Base-by-base conservation (phyloP, 2,329 filamentous ascomycete species). In the Elsinoe ampelina region DNA sequence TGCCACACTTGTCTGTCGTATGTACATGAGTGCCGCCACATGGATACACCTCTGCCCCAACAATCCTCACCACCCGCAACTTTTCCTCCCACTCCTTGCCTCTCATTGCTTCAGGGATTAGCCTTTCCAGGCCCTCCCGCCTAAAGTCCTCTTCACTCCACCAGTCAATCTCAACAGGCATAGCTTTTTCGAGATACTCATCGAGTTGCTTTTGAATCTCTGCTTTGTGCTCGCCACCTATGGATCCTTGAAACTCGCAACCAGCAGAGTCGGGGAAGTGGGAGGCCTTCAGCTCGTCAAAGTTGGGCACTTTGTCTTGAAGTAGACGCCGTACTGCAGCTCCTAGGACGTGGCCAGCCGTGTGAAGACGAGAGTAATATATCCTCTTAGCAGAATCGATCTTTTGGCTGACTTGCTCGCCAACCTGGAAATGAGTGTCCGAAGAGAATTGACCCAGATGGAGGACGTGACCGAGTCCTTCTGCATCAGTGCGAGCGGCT, bases 21-120 rank as follows among this genome's bases (percentile, higher is more conserved):
- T 78, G 73, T 2, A 89, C 85, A 72, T 89, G 86, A 22, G 86
- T 89, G 0, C 86, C 86, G 6, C 86, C 86, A 67, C 86, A 89
- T 1, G 86, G 85, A 72, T 89, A 89, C 22, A 78, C 78, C 62
- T 85, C 86, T 0, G 80, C 78, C 0, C 84, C 85, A 0, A 81
- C 79, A 59, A 89, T 86, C 58, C 81, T 78, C 20, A 89, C 85
- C 0, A 88, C 83, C 7, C 86, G 74, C 32, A 84, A 81, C 66
- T 80, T 82, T 62, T 79, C 78, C 20, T 77, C 79, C 41, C 57
- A 57, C 0, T 71, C 63, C 45, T 62, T 64, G 19, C 55, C 57
- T 59, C 69, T 7, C 73, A 72, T 59, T 71, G 67, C 51, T 73
- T 64, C 75, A 0, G 80, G 79, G 15, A 81, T 78, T 45, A 84